Conservation (phyloP, 2,329 filamentous ascomycete species). For the Nothopassalora personata region DNA sequence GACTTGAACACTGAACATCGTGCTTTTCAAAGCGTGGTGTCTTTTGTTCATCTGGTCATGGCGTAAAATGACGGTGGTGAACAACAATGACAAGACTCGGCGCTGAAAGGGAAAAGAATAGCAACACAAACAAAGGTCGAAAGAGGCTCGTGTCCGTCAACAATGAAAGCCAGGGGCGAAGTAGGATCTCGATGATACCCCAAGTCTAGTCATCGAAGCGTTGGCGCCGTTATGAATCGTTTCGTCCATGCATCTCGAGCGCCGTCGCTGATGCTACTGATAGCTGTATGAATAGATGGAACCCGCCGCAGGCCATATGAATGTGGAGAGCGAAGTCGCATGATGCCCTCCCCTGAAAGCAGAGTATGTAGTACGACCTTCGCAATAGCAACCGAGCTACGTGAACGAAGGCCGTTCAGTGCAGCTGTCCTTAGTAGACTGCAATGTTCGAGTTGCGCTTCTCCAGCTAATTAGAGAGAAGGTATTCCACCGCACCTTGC, state of each 20-base stretch:
- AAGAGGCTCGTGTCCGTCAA: neutral
- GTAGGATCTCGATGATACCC: neutral
- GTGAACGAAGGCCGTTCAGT: neutral
- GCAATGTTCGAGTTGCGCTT: neutral
- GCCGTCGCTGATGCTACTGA: slow-evolving; percentile 20
- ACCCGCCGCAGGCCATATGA: neutral
- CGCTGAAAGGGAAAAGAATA: slow-evolving; percentile 13
- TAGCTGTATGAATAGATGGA: slow-evolving; percentile 9
- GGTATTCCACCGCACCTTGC: slow-evolving; percentile 79
- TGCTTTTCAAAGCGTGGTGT: neutral
- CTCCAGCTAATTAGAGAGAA: slow-evolving; percentile 37
- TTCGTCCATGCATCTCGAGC: slow-evolving; percentile 4
- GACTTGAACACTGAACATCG: neutral
- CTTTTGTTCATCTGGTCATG: neutral
- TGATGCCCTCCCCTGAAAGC: no score
- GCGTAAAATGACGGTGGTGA: slow-evolving; percentile 1
- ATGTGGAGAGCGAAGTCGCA: neutral
- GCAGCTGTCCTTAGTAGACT: neutral
- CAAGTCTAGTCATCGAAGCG: slow-evolving; percentile 4
- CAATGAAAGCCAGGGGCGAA: slow-evolving; percentile 6
- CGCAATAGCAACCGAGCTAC: neutral
- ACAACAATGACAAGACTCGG: slow-evolving; percentile 1
- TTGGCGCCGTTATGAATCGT: slow-evolving; percentile 4
- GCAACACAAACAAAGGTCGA: slow-evolving; percentile 14
- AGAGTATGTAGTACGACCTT: neutral